Evolutionary conservation across 2,329 filamentous ascomycete species (phyloP), one percentile per base, ranked within the genome.

Genomic region (Cadophora sp.): DNA sequence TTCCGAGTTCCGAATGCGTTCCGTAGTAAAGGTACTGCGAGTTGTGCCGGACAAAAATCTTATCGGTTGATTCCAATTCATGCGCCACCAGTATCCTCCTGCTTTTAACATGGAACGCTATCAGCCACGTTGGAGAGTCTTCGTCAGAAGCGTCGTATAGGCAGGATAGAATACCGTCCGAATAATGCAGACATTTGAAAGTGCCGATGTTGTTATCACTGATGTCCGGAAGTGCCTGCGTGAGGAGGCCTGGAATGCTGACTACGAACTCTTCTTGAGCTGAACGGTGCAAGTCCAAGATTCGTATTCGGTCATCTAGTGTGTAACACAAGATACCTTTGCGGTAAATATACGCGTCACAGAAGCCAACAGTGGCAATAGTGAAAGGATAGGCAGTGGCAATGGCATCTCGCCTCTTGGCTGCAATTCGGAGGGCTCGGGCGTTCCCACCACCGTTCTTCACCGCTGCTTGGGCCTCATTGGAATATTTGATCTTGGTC

Each of bases 21-120:
- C 90, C 91, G 72, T 87, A 91, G 74, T 89, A 91, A 2, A 94
- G 81, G 76, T 86, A 89, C 1, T 83, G 74, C 1, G 77, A 73
- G 68, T 88, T 87, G 69, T 92, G 91, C 11, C 91, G 86, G 3
- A 91, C 89, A 76, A 93, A 92, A 1, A 93, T 79, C 68, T 86
- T 88, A 31, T 82, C 79, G 1, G 81, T 82, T 29, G 84, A 84
- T 19, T 80, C 74, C 50, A 89, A 77, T 58, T 66, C 79, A 37
- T 76, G 76, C 16, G 76, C 78, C 14, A 84, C 77, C 1, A 87
- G 73, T 19, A 88, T 69, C 27, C 79, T 77, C 34, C 77, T 73
- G 5, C 76, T 75, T 64, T 75, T 72, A 3, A 83, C 77, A 66
- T 84, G 81, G 67, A 87, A 81, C 7, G 86, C 81, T 11, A 91